Conservation (phyloP, 768 basidiomycete genomes). For the Termitomyces sp. region DNA sequence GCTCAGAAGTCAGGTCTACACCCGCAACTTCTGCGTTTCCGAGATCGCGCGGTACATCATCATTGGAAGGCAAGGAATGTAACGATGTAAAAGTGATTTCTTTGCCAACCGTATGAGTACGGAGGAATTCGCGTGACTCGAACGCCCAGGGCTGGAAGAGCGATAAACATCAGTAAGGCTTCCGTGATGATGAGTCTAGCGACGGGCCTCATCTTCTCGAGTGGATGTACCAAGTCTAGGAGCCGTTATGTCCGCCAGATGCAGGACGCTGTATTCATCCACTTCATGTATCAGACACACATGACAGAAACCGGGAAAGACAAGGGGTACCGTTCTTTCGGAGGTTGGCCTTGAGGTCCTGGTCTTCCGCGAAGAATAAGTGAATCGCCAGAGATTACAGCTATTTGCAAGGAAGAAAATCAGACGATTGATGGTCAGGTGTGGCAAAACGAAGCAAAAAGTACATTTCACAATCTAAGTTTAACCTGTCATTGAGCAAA, state of each 20-base stretch:
- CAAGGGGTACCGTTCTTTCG: slow-evolving; percentile 74
- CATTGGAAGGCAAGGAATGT: slow-evolving; percentile 73
- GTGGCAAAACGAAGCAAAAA: slow-evolving; percentile 14
- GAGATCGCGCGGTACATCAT: slow-evolving; percentile 74
- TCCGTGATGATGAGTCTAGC: background rate
- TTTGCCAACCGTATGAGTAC: slow-evolving; percentile 83
- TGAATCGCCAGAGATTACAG: slow-evolving; percentile 88
- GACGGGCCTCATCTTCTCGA: slow-evolving; percentile 81
- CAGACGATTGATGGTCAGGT: slow-evolving; percentile 14
- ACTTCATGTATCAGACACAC: background rate
- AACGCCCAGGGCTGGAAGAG: slow-evolving; percentile 75
- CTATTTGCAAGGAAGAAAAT: slow-evolving; percentile 31
- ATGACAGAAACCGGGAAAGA: background rate
- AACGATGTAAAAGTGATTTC: slow-evolving; percentile 80
- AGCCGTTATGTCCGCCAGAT: slow-evolving; percentile 82
- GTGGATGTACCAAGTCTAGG: slow-evolving; percentile 80
- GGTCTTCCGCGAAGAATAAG: slow-evolving; percentile 75
- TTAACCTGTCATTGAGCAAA: background rate
- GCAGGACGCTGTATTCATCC: slow-evolving; percentile 58
- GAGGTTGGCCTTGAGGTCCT: slow-evolving; percentile 78
- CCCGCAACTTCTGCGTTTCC: slow-evolving; percentile 72
- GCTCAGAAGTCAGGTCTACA: slow-evolving; percentile 64
- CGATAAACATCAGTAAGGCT: slow-evolving; percentile 5
- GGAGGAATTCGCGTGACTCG: slow-evolving; percentile 89
- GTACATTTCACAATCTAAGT: slow-evolving; percentile 58